phyloP scores from a whole-genome alignment of 2,329 filamentous ascomycete genomes.

The Sphaerostilbella broomeana region DNA sequence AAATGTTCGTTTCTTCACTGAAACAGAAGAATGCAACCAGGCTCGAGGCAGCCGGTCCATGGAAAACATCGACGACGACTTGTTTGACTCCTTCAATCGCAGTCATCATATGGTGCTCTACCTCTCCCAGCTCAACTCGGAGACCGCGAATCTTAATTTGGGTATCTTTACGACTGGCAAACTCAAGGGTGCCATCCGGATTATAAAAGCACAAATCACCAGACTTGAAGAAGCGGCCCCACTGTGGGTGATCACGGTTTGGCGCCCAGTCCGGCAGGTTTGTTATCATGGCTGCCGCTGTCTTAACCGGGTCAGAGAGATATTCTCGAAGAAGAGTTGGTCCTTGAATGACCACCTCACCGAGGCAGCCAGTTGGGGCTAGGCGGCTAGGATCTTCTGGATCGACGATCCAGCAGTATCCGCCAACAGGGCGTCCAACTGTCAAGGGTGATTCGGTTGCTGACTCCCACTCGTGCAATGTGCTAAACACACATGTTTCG shows the following conservation, averaged over 20 bases:
- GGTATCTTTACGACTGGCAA: conserved; percentile 6
- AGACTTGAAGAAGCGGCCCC: conserved; percentile 8
- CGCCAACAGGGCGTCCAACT: conserved; percentile 7
- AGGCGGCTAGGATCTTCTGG: background rate
- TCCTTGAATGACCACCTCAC: conserved; percentile 8
- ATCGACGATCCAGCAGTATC: conserved; percentile 10
- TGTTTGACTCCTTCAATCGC: background rate
- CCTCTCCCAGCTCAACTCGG: conserved; percentile 5
- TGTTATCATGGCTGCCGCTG: background rate
- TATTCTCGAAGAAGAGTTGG: conserved; percentile 6
- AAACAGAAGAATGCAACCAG: conserved; percentile 5
- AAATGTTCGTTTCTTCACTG: background rate
- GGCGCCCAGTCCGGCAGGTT: conserved; percentile 4
- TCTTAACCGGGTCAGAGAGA: conserved; percentile 21
- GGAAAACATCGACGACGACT: conserved; percentile 3
- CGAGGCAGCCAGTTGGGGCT: conserved; percentile 4
- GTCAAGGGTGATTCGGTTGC: conserved; percentile 3
- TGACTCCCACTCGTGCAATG: conserved; percentile 2
- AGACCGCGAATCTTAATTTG: conserved; percentile 4
- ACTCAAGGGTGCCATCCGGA: conserved; percentile 4
- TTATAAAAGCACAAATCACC: conserved; percentile 5
- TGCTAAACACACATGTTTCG: conserved; percentile 1
- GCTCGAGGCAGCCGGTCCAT: background rate
- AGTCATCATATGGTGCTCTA: conserved; percentile 7
- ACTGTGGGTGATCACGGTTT: background rate